phyloP scores from a whole-genome alignment of 176 grass and related monocot species.

The Olyra latifolia region DNA sequence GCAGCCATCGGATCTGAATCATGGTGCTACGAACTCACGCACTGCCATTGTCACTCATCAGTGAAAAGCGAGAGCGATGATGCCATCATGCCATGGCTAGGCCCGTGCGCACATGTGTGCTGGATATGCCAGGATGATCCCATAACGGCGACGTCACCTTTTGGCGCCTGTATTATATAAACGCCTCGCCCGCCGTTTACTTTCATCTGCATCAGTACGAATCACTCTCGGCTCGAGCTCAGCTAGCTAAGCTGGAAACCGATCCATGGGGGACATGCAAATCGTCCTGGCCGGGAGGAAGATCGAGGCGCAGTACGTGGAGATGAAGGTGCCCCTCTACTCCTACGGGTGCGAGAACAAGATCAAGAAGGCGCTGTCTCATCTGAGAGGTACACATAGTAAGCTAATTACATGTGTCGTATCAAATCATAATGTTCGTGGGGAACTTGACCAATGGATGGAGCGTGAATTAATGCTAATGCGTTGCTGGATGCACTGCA shows the following conservation, averaged over 20 bases:
- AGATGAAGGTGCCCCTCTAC: conserved; percentile 97
- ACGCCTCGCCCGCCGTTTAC: background rate
- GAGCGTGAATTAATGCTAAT: background rate
- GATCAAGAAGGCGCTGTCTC: conserved; percentile 77
- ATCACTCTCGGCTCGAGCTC: conserved; percentile 16
- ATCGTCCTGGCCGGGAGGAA: conserved; percentile 67
- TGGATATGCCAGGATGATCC: conserved; percentile 13
- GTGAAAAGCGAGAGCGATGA: conserved; percentile 24
- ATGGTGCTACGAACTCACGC: background rate
- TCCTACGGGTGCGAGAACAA: conserved; percentile 94
- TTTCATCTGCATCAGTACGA: conserved; percentile 24
- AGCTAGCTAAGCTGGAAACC: background rate
- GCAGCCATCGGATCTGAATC: background rate
- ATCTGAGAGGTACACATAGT: conserved; percentile 69
- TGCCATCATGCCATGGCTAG: conserved; percentile 19
- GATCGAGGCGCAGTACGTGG: conserved; percentile 79
- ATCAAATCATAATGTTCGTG: background rate
- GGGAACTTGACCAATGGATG: background rate
- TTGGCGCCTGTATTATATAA: conserved; percentile 33
- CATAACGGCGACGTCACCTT: background rate
- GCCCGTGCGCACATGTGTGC: conserved; percentile 25
- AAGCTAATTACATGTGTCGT: background rate
- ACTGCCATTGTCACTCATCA: background rate
- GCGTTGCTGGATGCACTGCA: conserved; percentile 15
- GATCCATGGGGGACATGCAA: conserved; percentile 67